Evolutionary conservation across 768 basidiomycete genomes (phyloP), one percentile per base, ranked within the genome.

Genomic region (Mycena venus): DNA sequence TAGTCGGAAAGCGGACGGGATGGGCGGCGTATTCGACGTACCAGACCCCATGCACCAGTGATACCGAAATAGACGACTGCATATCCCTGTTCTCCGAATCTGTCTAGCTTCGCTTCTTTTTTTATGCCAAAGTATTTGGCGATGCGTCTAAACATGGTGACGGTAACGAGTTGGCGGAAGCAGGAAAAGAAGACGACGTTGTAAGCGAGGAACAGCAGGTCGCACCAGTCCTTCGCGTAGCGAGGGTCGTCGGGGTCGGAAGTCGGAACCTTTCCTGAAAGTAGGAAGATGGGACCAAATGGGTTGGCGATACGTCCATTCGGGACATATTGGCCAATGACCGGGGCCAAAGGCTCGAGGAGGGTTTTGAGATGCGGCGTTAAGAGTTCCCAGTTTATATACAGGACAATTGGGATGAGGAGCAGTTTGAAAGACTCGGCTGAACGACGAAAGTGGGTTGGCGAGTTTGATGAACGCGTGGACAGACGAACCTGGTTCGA

Each of bases 41-140:
- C 97, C 55, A 92, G 86, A 31, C 98, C 98, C 88, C 94, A 93
- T 3, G 85, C 78, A 10, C 95, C 93, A 75, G 92, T 92, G 74
- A 91, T 68, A 1, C 85, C 77, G 77, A 96, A 97, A 83, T 99
- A 99, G 17, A 95, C 75, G 55, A 95, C 62, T 0, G 96, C 95
- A 82, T 99, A 98, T 0, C 91, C 92, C 80, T 98, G 98, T 84
- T 99, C 98, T 23, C 92, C 95, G 79, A 99, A 99, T 40, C 98
- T 87, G 67, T 92, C 91, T 17, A 96, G 82, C 82, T 97, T 98
- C 27, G 80, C 80, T 70, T 84, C 82, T 74, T 88, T 91, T 79
- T 85, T 89, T 60, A 99, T 89, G 2, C 96, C 94, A 68, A 93
- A 91, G 71, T 88, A 86, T 38, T 86, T 88, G 0, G 94, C 97